Percentiles rank a stretch among this genome's conserved stretches.
phyloP scores from a whole-genome alignment of 2,329 filamentous ascomycete species.

The Colletotrichum sp. region DNA sequence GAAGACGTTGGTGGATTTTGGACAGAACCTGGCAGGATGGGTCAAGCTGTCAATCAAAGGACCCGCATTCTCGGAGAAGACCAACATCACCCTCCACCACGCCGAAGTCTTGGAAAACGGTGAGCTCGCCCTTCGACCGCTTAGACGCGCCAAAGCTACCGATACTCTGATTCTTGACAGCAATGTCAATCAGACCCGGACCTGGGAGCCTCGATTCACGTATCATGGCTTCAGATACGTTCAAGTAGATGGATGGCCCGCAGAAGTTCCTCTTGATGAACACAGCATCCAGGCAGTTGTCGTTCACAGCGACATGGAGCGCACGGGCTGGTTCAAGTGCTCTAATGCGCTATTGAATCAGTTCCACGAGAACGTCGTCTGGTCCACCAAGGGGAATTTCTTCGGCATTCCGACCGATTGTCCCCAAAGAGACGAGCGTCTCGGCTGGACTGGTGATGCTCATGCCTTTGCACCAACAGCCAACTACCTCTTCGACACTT shows the following conservation, averaged over 20 bases:
- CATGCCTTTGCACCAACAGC: conserved; percentile 55
- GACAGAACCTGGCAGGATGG: conserved; percentile 61
- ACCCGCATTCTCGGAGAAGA: conserved; percentile 33
- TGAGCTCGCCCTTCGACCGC: conserved; percentile 44
- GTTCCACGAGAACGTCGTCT: conserved; percentile 58
- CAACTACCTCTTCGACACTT: conserved; percentile 58
- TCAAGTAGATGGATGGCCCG: conserved; percentile 50
- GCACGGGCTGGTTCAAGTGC: conserved; percentile 54
- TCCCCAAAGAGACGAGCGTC: conserved; percentile 58
- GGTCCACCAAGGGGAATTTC: conserved; percentile 66
- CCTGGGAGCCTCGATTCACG: conserved; percentile 53
- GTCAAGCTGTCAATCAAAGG: conserved; percentile 38
- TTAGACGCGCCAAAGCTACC: conserved; percentile 45
- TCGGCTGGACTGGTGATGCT: conserved; percentile 59
- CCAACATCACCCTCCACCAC: conserved; percentile 41
- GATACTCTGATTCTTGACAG: conserved; percentile 43
- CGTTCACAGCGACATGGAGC: conserved; percentile 57
- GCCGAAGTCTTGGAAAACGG: conserved; percentile 60
- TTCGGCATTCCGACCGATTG: conserved; percentile 62
- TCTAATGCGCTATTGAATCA: conserved; percentile 57
- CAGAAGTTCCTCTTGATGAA: conserved; percentile 18
- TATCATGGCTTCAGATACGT: conserved; percentile 60
- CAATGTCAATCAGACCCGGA: neutral
- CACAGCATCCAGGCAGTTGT: conserved; percentile 33
- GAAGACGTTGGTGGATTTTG: conserved; percentile 58